These are phyloP conservation scores for Herpetomonas tarakana DNA, from an alignment of 208 protist species.

Conservation along the genomic window DNA sequence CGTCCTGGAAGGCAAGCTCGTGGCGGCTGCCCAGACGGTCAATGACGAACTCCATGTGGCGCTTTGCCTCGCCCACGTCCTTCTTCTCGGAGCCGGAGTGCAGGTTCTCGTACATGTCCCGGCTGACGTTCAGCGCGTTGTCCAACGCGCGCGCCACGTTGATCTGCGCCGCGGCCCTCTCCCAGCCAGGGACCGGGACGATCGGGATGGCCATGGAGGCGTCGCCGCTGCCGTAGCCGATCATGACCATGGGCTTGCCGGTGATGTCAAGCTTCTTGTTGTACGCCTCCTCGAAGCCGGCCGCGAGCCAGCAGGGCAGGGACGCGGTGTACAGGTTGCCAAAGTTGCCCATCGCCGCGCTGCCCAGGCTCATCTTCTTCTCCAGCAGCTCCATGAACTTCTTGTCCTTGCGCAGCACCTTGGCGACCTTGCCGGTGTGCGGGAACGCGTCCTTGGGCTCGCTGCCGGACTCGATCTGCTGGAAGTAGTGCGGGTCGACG, in stretches of 20 bases:
- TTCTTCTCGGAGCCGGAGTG: slow-evolving; percentile 75
- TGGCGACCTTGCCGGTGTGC: slow-evolving; percentile 75
- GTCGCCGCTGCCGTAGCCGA: slow-evolving; percentile 87
- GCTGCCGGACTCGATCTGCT: slow-evolving; percentile 65
- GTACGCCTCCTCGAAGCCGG: slow-evolving; percentile 86
- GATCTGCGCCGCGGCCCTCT: slow-evolving; percentile 75
- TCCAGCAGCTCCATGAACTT: slow-evolving; percentile 74
- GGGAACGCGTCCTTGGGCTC: slow-evolving; percentile 75
- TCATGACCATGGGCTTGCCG: slow-evolving; percentile 85
- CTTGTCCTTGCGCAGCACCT: slow-evolving; percentile 74
- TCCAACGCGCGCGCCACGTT: slow-evolving; percentile 68
- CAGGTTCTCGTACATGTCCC: slow-evolving; percentile 81
- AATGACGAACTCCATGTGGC: slow-evolving; percentile 81
- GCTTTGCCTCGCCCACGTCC: slow-evolving; percentile 48
- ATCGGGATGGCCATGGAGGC: slow-evolving; percentile 88
- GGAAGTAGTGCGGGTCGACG: slow-evolving; percentile 69
- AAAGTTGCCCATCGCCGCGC: slow-evolving; percentile 81
- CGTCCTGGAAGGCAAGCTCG: slow-evolving; percentile 86
- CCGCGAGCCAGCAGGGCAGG: slow-evolving; percentile 86
- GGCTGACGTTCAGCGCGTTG: slow-evolving; percentile 66
- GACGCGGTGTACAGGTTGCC: slow-evolving; percentile 92
- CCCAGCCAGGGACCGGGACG: slow-evolving; percentile 74
- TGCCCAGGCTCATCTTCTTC: slow-evolving; percentile 88
- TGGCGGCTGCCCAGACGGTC: slow-evolving; percentile 75
- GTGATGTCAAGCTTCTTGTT: slow-evolving; percentile 77